Percentiles rank a stretch among this genome's conserved stretches.
phyloP scores from a whole-genome alignment of 116 monocot species.

The Dioscorea cayenensis region DNA sequence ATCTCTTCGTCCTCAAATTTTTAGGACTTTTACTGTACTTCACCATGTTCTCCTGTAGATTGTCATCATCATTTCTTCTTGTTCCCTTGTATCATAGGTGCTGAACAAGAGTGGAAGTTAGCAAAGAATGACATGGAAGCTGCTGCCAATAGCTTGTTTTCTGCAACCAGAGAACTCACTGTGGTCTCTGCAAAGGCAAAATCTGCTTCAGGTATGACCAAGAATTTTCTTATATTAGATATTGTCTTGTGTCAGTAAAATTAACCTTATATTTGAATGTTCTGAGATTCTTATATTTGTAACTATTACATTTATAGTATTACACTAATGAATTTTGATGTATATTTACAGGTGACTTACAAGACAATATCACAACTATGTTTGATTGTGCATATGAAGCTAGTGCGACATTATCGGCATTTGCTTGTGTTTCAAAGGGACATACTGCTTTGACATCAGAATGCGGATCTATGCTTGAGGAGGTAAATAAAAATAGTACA shows the following conservation, averaged over 20 bases:
- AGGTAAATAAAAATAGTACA: constrained; percentile 37
- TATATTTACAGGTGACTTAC: constrained; percentile 67
- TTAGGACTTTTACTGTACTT: background rate
- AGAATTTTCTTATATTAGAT: background rate
- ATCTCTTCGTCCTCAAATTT: background rate
- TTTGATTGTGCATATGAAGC: constrained; percentile 52
- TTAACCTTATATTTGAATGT: too few species aligned
- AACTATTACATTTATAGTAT: background rate
- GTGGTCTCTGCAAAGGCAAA: constrained; percentile 63
- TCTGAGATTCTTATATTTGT: too few species aligned
- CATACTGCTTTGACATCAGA: constrained; percentile 80
- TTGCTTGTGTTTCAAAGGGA: constrained; percentile 60
- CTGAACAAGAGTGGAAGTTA: constrained; percentile 79
- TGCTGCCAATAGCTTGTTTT: constrained; percentile 60
- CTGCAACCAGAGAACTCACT: constrained; percentile 62
- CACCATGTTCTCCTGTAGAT: background rate
- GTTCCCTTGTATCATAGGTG: constrained; percentile 38
- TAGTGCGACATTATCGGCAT: constrained; percentile 61
- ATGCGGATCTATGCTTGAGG: constrained; percentile 89
- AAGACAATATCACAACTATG: constrained; percentile 46
- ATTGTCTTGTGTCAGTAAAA: background rate
- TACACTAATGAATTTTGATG: background rate
- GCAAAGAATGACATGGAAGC: constrained; percentile 69
- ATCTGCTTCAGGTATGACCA: constrained; percentile 64
- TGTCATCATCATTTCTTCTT: background rate